Base-by-base conservation (phyloP, 202 grass and related monocot species). In the Musa balbisiana region DNA sequence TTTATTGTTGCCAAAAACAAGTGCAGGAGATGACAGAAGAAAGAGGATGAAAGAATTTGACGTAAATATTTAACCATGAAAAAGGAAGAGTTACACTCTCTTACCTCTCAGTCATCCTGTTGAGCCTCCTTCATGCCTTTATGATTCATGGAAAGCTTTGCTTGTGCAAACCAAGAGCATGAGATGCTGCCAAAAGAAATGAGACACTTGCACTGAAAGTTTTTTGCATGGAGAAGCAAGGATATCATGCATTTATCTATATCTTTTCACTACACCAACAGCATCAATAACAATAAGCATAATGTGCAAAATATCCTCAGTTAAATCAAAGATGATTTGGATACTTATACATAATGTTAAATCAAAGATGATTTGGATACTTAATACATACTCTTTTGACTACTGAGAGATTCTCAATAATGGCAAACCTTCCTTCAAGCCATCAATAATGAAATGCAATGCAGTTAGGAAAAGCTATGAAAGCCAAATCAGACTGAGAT, bases 161-260 rank as follows among this genome's bases (percentile, higher is more conserved):
- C 67, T 70, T 70, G 67, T 43, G 27, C 50, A 49, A 51, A 51
- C 17, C 33, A 70, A 70, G 51, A 70, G n/a, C 15, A 51, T 14
- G 33, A 20, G 67, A 70, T 70, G 33, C 67, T 51, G 17, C 67
- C 2, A 43, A 29, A 49, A 9, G 23, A 19, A 43, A 43, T 20
- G 14, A 70, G 11, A 51, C 10, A 11, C 51, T 19, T 70, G 16
- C 67, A 51, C 2, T 21, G 22, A 25, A 51, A 9, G 13, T 51
- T 43, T 70, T 50, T 11, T 5, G 33, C 67, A 51, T 70, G 67
- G 27, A 51, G 67, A 70, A 70, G 67, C 43, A 70, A 70, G 67
- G 19, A 70, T 70, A 70, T 70, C 33, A 49, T 51, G 49, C 49
- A 51, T 70, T 70, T 70, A 2, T 16, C 51, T 51, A 24, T 14